These are phyloP conservation scores for Combretum micranthum DNA, from an alignment of 345 rosid genomes.

Conservation along the genomic window DNA sequence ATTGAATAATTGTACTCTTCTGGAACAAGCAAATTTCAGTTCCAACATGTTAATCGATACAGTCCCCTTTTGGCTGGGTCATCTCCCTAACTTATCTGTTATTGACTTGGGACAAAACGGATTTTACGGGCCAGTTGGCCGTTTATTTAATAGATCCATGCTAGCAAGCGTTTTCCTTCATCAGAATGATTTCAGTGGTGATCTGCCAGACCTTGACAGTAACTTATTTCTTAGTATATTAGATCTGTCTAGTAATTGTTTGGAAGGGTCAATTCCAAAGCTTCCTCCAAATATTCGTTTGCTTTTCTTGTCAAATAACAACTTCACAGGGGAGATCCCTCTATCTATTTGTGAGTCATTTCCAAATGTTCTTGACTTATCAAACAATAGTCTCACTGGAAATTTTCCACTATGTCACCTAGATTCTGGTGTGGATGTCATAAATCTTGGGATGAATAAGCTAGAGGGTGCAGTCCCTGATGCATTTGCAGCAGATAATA, in stretches of 20 bases:
- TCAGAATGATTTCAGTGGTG: conserved; percentile 5
- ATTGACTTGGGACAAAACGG: conserved; percentile 14
- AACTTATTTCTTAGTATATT: conserved; percentile 5
- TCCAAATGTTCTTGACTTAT: conserved; percentile 4
- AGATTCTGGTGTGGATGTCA: background rate
- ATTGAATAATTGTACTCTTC: conserved; percentile 2
- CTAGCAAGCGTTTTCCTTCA: background rate
- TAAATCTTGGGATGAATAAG: conserved; percentile 13
- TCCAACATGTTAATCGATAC: conserved; percentile 11
- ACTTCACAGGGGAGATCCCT: conserved; percentile 14
- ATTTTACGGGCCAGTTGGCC: conserved; percentile 12
- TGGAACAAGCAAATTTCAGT: background rate
- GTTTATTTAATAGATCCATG: background rate
- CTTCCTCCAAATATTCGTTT: background rate
- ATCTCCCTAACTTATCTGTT: background rate
- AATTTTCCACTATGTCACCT: conserved; percentile 13
- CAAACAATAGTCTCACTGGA: conserved; percentile 15
- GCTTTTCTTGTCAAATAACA: conserved; percentile 3
- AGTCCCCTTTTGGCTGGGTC: background rate
- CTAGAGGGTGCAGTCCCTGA: conserved; percentile 12
- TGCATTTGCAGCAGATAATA: background rate
- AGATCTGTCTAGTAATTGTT: conserved; percentile 13
- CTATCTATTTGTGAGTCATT: conserved; percentile 7
- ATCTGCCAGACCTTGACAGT: background rate
- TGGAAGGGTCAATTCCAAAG: conserved; percentile 10